These are phyloP conservation scores for Stachybotrys elegans DNA, from an alignment of 2,329 filamentous ascomycete genomes.

Conservation along the genomic window DNA sequence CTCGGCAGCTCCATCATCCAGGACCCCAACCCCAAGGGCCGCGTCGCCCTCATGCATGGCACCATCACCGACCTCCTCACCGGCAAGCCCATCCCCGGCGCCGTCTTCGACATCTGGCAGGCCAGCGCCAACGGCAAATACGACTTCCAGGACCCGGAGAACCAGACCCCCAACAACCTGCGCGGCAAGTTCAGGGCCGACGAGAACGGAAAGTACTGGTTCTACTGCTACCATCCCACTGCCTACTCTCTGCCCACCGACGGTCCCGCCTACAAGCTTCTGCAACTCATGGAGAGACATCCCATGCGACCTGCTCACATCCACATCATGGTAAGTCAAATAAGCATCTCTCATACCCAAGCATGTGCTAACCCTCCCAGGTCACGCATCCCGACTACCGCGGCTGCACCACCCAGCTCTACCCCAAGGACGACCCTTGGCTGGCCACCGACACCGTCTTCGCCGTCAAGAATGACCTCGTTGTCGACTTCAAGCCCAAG, in stretches of 20 bases:
- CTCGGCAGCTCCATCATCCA: slow-evolving; percentile 64
- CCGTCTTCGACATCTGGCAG: slow-evolving; percentile 76
- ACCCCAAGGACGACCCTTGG: slow-evolving; percentile 63
- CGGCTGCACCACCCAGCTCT: slow-evolving; percentile 71
- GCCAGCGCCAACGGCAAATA: slow-evolving; percentile 71
- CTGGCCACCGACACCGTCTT: slow-evolving; percentile 45
- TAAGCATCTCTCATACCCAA: too few species aligned
- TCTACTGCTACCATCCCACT: slow-evolving; percentile 72
- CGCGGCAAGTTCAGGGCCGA: slow-evolving; percentile 71
- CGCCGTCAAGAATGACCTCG: slow-evolving; percentile 47
- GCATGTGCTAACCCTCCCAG: slow-evolving; percentile 17
- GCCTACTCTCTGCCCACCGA: slow-evolving; percentile 67
- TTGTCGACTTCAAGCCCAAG: slow-evolving; percentile 44
- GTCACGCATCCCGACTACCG: slow-evolving; percentile 61
- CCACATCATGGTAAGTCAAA: slow-evolving; percentile 40
- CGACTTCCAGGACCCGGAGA: slow-evolving; percentile 69
- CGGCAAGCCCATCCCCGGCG: slow-evolving; percentile 59
- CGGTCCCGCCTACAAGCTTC: slow-evolving; percentile 39
- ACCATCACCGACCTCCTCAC: slow-evolving; percentile 60
- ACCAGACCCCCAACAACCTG: slow-evolving; percentile 68
- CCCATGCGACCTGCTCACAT: slow-evolving; percentile 46
- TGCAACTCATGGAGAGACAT: slow-evolving; percentile 42
- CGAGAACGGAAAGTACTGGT: slow-evolving; percentile 63
- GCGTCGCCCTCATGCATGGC: slow-evolving; percentile 64
- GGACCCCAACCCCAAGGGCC: slow-evolving; percentile 51